Evolutionary conservation across 1,139 yeast genomes (phyloP).

Genomic region (Debaryomycetaceae sp.): DNA sequence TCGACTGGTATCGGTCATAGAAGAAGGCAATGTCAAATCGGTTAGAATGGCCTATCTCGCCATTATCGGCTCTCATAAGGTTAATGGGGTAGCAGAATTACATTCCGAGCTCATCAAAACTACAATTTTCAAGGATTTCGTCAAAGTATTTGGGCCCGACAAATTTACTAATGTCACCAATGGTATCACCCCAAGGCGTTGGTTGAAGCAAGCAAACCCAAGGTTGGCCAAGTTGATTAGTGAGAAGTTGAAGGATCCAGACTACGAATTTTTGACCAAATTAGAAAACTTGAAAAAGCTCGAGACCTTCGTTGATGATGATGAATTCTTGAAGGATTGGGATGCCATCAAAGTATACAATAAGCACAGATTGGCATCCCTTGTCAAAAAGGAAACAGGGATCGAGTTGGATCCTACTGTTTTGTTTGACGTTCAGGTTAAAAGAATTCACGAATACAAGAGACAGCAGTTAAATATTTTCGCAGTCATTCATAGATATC

Average conservation of each 20-base stretch:
- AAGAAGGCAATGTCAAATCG: constrained; percentile 75
- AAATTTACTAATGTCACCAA: constrained; percentile 91
- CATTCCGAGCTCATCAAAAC: constrained; percentile 89
- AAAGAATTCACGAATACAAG: constrained; percentile 93
- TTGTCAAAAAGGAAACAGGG: constrained; percentile 66
- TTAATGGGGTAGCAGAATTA: constrained; percentile 93
- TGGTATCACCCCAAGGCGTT: constrained; percentile 95
- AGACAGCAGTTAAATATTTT: constrained; percentile 92
- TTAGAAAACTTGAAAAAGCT: constrained; percentile 66
- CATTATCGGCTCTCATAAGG: constrained; percentile 87
- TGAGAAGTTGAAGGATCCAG: constrained; percentile 60
- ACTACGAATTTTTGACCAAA: constrained; percentile 64
- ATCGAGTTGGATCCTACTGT: constrained; percentile 70
- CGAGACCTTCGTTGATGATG: constrained; percentile 66
- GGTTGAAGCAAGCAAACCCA: constrained; percentile 95
- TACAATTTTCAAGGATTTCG: constrained; percentile 89
- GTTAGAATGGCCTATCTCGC: constrained; percentile 93
- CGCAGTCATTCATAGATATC: constrained; percentile 81
- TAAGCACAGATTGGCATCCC: constrained; percentile 65
- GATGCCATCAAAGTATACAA: constrained; percentile 65
- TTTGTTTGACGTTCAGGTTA: constrained; percentile 87
- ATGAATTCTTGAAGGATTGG: constrained; percentile 69
- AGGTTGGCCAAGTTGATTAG: constrained; percentile 68
- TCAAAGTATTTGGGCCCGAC: constrained; percentile 71
- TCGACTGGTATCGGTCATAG: constrained; percentile 75